Evolutionary conservation across 331 rosid species (phyloP).

Genomic region (Pyracantha coccinea): DNA sequence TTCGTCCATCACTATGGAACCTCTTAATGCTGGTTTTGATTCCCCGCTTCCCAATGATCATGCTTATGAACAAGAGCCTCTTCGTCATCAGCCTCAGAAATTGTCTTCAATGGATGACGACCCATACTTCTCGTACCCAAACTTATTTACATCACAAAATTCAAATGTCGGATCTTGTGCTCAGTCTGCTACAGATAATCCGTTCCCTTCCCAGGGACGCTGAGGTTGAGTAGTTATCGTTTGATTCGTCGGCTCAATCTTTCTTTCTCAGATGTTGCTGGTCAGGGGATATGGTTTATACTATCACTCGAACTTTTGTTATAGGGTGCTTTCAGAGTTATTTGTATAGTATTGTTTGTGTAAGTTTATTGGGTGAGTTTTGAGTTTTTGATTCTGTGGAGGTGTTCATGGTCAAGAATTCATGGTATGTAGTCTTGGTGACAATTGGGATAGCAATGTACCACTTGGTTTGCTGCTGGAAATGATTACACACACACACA

Average conservation of each 20-base stretch:
- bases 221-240: conserved; percentile 16
- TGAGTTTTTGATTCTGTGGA: neutral
- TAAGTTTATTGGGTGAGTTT: neutral
- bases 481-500: neutral
- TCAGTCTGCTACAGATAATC: conserved; percentile 36
- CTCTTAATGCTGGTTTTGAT: conserved; percentile 34
- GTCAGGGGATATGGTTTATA: conserved; percentile 9
- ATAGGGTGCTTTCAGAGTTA: neutral
- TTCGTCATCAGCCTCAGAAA: conserved; percentile 63
- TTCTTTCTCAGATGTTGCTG: conserved; percentile 15
- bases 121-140: conserved; percentile 70
- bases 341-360: neutral
- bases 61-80: conserved; percentile 20
- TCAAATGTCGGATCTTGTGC: conserved; percentile 38
- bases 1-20: conserved; percentile 22
- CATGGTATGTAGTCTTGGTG: neutral
- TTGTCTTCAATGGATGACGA: conserved; percentile 79
- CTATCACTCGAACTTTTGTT: neutral
- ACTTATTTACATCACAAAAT: conserved; percentile 64
- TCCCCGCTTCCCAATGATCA: conserved; percentile 31
- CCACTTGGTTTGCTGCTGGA: neutral
- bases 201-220: conserved; percentile 30
- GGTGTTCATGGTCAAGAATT: neutral
- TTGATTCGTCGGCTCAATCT: neutral
- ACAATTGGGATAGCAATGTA: neutral